A percentile compares a stretch with the other conserved stretches of the same genome.
phyloP scores from a whole-genome alignment of 805 yeast species.

The Saccharomycopsis sp. region DNA sequence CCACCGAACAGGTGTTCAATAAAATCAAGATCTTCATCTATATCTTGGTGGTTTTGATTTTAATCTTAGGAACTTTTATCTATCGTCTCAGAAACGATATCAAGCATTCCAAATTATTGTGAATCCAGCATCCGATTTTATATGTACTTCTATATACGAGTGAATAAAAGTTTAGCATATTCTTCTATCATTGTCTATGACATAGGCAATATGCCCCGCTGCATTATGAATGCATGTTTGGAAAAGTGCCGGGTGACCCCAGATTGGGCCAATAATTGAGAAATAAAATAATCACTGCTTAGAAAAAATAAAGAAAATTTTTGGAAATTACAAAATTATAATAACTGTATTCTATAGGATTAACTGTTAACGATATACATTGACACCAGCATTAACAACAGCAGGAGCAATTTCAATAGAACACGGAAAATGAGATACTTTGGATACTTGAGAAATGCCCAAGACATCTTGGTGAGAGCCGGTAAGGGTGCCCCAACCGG shows the following conservation, averaged over 20 bases:
- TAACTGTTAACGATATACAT: background rate
- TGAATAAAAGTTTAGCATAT: background rate
- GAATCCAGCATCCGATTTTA: conserved; percentile 11
- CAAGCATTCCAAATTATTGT: conserved; percentile 53
- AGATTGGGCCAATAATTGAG: background rate
- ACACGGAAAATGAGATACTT: conserved; percentile 17
- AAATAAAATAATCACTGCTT: conserved; percentile 1
- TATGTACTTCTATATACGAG: background rate
- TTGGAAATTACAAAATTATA: background rate
- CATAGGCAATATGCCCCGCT: too few species aligned
- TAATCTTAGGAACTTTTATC: conserved; percentile 39
- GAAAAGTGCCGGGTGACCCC: background rate
- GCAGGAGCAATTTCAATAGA: background rate
- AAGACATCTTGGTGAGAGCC: conserved; percentile 16
- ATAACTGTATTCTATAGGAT: background rate
- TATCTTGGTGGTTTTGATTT: conserved; percentile 24
- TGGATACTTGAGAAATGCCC: conserved; percentile 17
- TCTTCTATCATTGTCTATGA: too few species aligned
- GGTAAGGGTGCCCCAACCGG: conserved; percentile 69
- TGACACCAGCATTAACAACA: background rate
- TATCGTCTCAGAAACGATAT: conserved; percentile 55
- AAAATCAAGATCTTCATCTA: conserved; percentile 26
- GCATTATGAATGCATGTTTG: background rate
- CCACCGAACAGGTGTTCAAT: conserved; percentile 24
- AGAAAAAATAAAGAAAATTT: background rate